A percentile compares a stretch with the other conserved stretches of the same genome.
Evolutionary conservation across 345 rosid genomes (phyloP).

Genomic region (Rhodomyrtus tomentosa): DNA sequence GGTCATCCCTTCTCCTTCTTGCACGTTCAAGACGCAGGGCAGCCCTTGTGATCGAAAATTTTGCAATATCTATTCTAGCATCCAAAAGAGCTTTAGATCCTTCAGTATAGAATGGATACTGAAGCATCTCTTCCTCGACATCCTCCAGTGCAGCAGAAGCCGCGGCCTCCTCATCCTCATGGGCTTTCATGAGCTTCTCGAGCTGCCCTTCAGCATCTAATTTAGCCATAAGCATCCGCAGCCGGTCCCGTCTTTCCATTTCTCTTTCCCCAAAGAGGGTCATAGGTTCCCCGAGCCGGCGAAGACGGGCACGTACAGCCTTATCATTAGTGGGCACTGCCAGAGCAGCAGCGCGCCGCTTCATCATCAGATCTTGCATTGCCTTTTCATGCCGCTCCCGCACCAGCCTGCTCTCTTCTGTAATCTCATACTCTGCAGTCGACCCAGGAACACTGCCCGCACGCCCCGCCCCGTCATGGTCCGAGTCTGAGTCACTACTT

Average conservation of each 20-base stretch:
- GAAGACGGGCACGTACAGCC: constrained; percentile 82
- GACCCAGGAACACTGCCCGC: constrained; percentile 14
- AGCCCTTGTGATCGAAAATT: constrained; percentile 55
- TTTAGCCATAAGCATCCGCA: constrained; percentile 80
- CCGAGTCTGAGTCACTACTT: constrained; percentile 49
- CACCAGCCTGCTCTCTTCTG: constrained; percentile 57
- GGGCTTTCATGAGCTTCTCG: constrained; percentile 76
- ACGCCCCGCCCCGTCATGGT: constrained; percentile 24
- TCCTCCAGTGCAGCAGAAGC: constrained; percentile 36
- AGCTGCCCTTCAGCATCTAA: constrained; percentile 74
- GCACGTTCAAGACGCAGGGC: constrained; percentile 64
- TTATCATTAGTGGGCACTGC: constrained; percentile 97
- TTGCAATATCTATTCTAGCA: constrained; percentile 72
- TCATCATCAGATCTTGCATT: constrained; percentile 65
- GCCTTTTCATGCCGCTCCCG: constrained; percentile 91
- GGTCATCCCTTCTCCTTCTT: constrained; percentile 66
- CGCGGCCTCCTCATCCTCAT: constrained; percentile 74
- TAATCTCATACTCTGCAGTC: constrained; percentile 30
- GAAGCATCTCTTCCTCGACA: constrained; percentile 45
- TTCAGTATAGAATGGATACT: constrained; percentile 80
- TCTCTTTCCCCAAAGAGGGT: constrained; percentile 92
- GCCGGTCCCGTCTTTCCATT: constrained; percentile 93
- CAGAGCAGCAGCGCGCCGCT: constrained; percentile 81
- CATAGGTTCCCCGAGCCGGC: constrained; percentile 83
- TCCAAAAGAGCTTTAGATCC: constrained; percentile 63